Conservation (phyloP, 164 flowering plant species). For the Hamamelis virginiana region DNA sequence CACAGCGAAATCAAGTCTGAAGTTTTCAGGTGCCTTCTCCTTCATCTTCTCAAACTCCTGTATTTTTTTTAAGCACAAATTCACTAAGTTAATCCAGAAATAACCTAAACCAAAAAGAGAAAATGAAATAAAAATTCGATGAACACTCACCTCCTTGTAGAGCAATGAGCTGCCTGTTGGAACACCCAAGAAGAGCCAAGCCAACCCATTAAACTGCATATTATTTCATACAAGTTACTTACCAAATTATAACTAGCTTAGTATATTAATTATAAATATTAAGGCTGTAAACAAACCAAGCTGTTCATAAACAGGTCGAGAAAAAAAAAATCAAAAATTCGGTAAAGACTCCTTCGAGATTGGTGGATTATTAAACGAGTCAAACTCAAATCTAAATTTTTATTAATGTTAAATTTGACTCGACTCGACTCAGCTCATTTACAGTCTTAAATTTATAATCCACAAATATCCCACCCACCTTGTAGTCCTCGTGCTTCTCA, state of each 20-base stretch:
- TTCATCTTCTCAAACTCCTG: conserved; percentile 97
- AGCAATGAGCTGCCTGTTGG: conserved; percentile 97
- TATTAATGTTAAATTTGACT: background rate
- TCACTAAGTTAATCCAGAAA: background rate
- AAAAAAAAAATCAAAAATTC: too few species aligned
- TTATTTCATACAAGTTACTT: background rate
- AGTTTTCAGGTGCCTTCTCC: conserved; percentile 84
- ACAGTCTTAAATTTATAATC: too few species aligned
- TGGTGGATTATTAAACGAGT: too few species aligned
- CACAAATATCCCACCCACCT: conserved; percentile 41
- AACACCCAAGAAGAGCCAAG: conserved; percentile 99
- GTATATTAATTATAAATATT: too few species aligned
- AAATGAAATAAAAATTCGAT: background rate
- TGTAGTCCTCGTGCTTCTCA: conserved; percentile 93
- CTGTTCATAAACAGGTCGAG: too few species aligned
- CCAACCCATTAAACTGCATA: conserved; percentile 89
- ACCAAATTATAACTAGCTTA: background rate
- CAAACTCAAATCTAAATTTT: background rate
- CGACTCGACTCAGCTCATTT: too few species aligned
- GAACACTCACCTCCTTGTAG: conserved; percentile 74
- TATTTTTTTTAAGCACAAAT: background rate
- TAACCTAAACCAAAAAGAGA: background rate
- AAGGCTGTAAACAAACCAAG: too few species aligned
- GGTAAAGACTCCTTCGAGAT: too few species aligned
- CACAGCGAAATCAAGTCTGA: conserved; percentile 89